Conservation (phyloP, 208 protist species). For the Naegleria gruberi region DNA sequence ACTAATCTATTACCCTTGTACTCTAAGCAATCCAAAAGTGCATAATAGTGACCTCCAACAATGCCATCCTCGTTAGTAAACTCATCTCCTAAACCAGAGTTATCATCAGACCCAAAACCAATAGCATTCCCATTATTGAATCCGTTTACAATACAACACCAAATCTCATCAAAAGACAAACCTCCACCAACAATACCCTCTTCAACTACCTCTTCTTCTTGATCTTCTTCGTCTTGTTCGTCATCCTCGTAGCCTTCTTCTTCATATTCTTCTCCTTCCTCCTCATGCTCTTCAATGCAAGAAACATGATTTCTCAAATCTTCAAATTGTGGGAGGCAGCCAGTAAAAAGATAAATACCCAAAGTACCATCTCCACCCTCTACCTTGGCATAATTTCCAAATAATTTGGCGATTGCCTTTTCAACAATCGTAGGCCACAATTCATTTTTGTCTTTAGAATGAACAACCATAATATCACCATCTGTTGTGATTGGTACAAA, state of each 20-base stretch:
- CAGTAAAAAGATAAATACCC: neutral
- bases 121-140: too few relatives aligned
- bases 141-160: too few relatives aligned
- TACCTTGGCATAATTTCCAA: constrained; percentile 19
- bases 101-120: too few relatives aligned
- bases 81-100: neutral
- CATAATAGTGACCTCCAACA: constrained; percentile 30
- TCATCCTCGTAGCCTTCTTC: neutral
- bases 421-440: constrained; percentile 17
- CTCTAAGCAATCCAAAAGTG: constrained; percentile 12
- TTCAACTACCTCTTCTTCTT: neutral
- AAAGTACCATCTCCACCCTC: constrained; percentile 11
- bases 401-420: constrained; percentile 26
- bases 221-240: neutral
- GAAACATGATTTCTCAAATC: too few relatives aligned
- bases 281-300: neutral
- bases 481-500: neutral
- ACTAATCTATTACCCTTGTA: neutral
- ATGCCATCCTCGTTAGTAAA: neutral
- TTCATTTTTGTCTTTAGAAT: neutral
- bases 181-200: neutral
- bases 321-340: too few relatives aligned
- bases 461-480: neutral
- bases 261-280: neutral
- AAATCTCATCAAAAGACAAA: too few relatives aligned